Base-by-base conservation (phyloP, 805 yeast genomes). In the Candida insectalens region DNA sequence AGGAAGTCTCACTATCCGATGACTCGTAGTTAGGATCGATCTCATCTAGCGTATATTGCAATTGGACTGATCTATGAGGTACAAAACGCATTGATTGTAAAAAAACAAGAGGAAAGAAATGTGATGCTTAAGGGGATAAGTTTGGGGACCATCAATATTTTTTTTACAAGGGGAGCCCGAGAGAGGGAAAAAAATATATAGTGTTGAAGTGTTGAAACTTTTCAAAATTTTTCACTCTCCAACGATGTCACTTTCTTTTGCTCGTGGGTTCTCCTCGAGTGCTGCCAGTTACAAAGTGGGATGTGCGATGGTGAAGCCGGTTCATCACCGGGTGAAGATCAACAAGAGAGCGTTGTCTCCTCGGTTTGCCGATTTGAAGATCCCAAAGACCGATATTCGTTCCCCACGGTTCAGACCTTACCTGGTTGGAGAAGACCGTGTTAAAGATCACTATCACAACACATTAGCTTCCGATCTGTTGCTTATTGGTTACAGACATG, bases 301-400 rank as follows among this genome's bases (percentile, higher is more conserved):
- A 20, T 73, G 70, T 55, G 80, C 94, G 26, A 70, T 83, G 33
- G 88, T 84, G 25, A 73, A 80, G 33, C 97, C 98, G 2, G 94
- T 89, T 12, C 98, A 92, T 57, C 98, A 92, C 59, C 69, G 74
- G 39, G 83, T 89, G 29, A 74, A 73, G 44, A 75, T 84, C 50
- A 69, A 73, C 48, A 92, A 92, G 56, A 61, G 75, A 25, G 71
- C 72, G 35, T 69, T 89, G 32, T 79, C 88, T 25, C 87, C 89
- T 37, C 66, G 78, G 39, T 82, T 77, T 56, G 74, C 81, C 34
- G 82, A 74, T 26, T 59, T 83, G 37, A 71, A 81, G 41, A 59
- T 68, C 32, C 72, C 78, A 19, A 76, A 78, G 44, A 73, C 74
- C 48, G 95, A 87, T 56, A 74, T 87, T 40, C 71, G 82, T 51